Evolutionary conservation across 306 rosid genomes (phyloP).

Genomic region (Cucumis melo): DNA sequence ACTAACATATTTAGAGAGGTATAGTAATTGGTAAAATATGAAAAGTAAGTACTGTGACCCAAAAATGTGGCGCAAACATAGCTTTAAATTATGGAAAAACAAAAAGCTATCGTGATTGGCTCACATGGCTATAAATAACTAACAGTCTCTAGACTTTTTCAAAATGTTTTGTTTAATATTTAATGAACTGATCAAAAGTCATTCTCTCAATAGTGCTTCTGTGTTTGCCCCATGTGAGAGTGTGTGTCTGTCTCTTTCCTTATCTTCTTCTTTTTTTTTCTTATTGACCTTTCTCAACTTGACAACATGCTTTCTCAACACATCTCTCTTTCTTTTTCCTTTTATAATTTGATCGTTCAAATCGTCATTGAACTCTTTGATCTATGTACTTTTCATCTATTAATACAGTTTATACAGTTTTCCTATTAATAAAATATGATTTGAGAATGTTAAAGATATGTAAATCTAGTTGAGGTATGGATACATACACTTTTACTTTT

Average conservation of each 20-base stretch:
- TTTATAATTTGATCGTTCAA: too few species aligned
- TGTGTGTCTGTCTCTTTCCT: not conserved
- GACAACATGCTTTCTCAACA: not conserved
- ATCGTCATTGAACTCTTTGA: too few species aligned
- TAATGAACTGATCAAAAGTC: not conserved
- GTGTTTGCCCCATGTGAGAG: slow-evolving; percentile 4
- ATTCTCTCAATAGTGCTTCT: not conserved
- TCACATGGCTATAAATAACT: slow-evolving; percentile 1
- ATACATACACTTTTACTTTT: too few species aligned
- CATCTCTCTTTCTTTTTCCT: not conserved
- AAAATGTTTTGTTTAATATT: not conserved
- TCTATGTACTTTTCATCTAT: too few species aligned
- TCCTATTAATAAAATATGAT: too few species aligned
- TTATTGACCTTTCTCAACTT: not conserved
- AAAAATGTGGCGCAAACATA: not conserved
- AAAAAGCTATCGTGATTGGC: not conserved
- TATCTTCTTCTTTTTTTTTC: not conserved
- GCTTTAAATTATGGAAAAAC: not conserved
- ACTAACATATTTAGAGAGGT: too few species aligned
- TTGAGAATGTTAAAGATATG: too few species aligned
- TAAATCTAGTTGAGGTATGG: too few species aligned
- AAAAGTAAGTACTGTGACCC: not conserved
- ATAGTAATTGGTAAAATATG: not conserved
- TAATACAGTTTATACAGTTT: too few species aligned
- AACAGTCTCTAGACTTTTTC: not conserved